phyloP scores from a whole-genome alignment of 2,329 filamentous ascomycete genomes.

The Shiraia bambusicola region DNA sequence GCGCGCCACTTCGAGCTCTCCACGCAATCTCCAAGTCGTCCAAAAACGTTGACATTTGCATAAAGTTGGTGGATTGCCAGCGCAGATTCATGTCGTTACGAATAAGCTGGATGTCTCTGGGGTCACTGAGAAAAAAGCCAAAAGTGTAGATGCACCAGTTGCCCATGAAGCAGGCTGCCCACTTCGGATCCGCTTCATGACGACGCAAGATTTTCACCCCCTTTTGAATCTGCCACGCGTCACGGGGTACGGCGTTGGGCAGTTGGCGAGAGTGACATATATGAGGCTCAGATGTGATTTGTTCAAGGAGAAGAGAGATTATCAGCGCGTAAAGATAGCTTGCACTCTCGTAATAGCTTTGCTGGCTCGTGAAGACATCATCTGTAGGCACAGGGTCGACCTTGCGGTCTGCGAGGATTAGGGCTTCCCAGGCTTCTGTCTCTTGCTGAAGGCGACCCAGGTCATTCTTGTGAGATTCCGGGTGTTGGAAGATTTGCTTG shows the following conservation, averaged over 20 bases:
- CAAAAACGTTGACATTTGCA: slow-evolving; percentile 9
- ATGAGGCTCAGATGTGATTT: slow-evolving; percentile 1
- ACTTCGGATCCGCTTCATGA: slow-evolving; percentile 7
- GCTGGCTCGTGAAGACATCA: slow-evolving; percentile 1
- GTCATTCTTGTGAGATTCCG: background rate
- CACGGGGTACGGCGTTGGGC: slow-evolving; percentile 2
- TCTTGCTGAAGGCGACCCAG: slow-evolving; percentile 8
- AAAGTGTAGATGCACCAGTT: slow-evolving; percentile 18
- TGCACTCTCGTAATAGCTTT: slow-evolving; percentile 11
- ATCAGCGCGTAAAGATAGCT: slow-evolving; percentile 16
- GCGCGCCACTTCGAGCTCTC: slow-evolving; percentile 1
- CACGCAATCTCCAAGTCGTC: slow-evolving; percentile 11
- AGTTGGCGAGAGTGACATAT: background rate
- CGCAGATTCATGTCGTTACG: slow-evolving; percentile 7
- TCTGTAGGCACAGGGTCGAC: slow-evolving; percentile 5
- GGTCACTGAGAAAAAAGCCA: slow-evolving; percentile 9
- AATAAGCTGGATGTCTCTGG: slow-evolving; percentile 8
- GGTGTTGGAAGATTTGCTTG: slow-evolving; percentile 12
- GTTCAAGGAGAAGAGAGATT: slow-evolving; percentile 15
- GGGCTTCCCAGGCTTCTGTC: slow-evolving; percentile 15
- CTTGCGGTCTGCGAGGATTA: slow-evolving; percentile 7
- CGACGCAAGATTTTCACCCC: slow-evolving; percentile 7
- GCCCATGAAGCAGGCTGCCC: slow-evolving; percentile 13
- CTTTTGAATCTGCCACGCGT: slow-evolving; percentile 14
- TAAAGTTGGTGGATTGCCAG: slow-evolving; percentile 11